Percentiles rank a stretch among this genome's conserved stretches.
These are phyloP conservation scores for Thermomyces lanuginosus DNA, from an alignment of 2,329 filamentous ascomycete species.

Conservation along the genomic window DNA sequence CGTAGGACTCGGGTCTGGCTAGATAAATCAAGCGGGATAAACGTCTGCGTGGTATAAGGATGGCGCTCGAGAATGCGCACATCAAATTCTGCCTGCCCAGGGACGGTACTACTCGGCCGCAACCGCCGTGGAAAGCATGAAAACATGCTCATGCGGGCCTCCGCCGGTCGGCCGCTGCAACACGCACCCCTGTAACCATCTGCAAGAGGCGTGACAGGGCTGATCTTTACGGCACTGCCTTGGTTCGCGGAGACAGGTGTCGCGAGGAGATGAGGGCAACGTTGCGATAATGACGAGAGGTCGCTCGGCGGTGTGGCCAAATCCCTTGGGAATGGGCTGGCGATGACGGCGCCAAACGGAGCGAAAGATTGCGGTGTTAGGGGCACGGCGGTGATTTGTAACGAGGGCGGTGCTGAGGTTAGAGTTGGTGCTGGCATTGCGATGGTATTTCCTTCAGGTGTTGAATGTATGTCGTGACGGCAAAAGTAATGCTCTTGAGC, in stretches of 20 bases:
- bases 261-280: slow-evolving; percentile 25
- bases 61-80: slow-evolving; percentile 73
- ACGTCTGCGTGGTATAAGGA: slow-evolving; percentile 87
- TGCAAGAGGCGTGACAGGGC: slow-evolving; percentile 55
- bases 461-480: too few species aligned
- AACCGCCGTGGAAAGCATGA: slow-evolving; percentile 56
- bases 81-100: slow-evolving; percentile 36
- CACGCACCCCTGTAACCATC: slow-evolving; percentile 46
- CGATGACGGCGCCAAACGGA: slow-evolving; percentile 67
- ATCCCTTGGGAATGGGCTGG: slow-evolving; percentile 48
- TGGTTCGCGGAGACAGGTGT: slow-evolving; percentile 58
- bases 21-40: slow-evolving; percentile 54
- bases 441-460: too few species aligned
- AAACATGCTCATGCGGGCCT: slow-evolving; percentile 72
- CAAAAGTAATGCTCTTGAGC: too few species aligned
- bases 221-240: slow-evolving; percentile 73
- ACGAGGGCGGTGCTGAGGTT: slow-evolving; percentile 19
- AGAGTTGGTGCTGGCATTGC: slow-evolving; percentile 19
- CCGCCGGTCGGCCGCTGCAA: slow-evolving; percentile 26
- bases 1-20: slow-evolving; percentile 9
- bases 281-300: slow-evolving; percentile 28
- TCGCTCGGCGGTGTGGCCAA: slow-evolving; percentile 26
- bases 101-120: slow-evolving; percentile 11
- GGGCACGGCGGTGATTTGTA: slow-evolving; percentile 42
- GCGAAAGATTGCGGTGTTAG: slow-evolving; percentile 55